These are phyloP conservation scores for Strobilomyces dryophilus DNA, from an alignment of 768 basidiomycete species.

Conservation along the genomic window DNA sequence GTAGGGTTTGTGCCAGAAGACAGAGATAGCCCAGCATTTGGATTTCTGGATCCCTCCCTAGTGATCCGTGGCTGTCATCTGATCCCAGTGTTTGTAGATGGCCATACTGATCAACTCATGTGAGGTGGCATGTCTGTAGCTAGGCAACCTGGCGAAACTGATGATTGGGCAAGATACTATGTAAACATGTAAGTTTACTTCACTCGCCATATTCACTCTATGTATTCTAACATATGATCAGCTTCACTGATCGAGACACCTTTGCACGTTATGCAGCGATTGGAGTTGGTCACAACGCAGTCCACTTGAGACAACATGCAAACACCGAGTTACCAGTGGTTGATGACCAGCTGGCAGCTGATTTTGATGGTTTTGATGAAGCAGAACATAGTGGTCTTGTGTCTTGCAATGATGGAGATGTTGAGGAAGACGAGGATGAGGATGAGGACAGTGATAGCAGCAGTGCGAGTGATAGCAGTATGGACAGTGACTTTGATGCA, in stretches of 20 bases:
- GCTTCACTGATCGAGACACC: neutral
- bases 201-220: neutral
- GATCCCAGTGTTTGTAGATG: neutral
- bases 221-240: neutral
- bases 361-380: too few species aligned
- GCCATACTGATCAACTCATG: neutral
- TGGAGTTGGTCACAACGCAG: neutral
- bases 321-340: too few species aligned
- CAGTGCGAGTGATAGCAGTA: too few species aligned
- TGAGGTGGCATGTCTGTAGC: neutral
- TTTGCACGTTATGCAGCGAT: neutral
- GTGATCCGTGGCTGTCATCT: neutral
- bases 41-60: neutral
- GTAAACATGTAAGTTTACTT: neutral
- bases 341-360: too few species aligned
- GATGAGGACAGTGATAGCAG: too few species aligned
- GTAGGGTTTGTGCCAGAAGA: neutral
- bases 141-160: neutral
- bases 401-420: too few species aligned
- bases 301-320: neutral
- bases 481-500: too few species aligned
- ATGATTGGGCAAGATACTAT: neutral
- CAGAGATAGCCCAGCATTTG: neutral
- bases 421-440: too few species aligned
- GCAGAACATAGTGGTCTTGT: too few species aligned